Evolutionary conservation across 768 basidiomycete genomes (phyloP).

Genomic region (Russula griseocarnosa): DNA sequence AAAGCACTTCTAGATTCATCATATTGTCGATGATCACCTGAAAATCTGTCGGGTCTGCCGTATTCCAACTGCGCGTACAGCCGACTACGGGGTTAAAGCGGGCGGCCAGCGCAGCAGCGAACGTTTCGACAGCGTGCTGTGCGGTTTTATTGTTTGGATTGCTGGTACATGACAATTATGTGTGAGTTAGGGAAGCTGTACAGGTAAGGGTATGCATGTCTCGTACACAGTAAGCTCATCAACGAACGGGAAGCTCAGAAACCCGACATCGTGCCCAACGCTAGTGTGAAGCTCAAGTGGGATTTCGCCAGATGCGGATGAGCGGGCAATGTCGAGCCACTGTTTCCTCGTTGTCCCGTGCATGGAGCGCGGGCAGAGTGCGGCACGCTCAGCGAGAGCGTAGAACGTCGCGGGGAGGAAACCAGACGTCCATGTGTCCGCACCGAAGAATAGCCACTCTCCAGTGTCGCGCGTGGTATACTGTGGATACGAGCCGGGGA

Average conservation of each 20-base stretch:
- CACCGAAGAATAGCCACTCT: constrained; percentile 49
- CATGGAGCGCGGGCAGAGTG: constrained; percentile 43
- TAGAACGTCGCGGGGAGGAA: constrained; percentile 56
- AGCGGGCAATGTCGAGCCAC: constrained; percentile 45
- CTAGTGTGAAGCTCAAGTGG: constrained; percentile 46
- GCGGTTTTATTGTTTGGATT: constrained; percentile 57
- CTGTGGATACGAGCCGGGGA: constrained; percentile 53
- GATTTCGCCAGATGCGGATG: constrained; percentile 42
- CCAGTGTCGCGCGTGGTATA: constrained; percentile 51
- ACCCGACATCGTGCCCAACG: constrained; percentile 67
- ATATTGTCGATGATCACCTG: constrained; percentile 67
- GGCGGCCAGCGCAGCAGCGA: constrained; percentile 52
- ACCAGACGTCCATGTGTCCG: constrained; percentile 64
- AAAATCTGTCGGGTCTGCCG: constrained; percentile 55
- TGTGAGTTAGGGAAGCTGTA: not conserved
- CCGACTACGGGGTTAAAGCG: constrained; percentile 59
- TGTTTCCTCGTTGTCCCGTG: constrained; percentile 42
- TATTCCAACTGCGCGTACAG: constrained; percentile 68
- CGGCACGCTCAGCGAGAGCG: constrained; percentile 51
- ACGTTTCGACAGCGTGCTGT: constrained; percentile 50
- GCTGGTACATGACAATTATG: constrained; percentile 35
- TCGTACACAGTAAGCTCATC: constrained; percentile 58
- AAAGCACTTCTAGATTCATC: constrained; percentile 62
- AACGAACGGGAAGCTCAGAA: constrained; percentile 64
- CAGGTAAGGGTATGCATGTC: not conserved